Conservation (phyloP, 2,329 filamentous ascomycete genomes). For the Cladophialophora psammophila region DNA sequence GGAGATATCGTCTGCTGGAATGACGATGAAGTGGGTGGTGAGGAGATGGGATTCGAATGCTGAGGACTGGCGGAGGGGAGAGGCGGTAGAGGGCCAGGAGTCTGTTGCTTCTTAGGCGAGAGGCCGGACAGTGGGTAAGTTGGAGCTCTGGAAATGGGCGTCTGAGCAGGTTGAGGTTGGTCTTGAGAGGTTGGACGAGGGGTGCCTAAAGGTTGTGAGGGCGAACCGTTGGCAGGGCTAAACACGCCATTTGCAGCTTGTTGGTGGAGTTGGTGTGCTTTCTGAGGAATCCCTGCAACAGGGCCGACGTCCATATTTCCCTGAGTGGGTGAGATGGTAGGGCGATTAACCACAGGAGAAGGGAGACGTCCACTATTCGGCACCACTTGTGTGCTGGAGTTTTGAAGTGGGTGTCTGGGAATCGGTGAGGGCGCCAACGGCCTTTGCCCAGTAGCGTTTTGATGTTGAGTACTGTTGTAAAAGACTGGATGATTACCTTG, state of each 20-base stretch:
- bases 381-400: conserved; percentile 43
- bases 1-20: not conserved
- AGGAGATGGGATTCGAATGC: conserved; percentile 31
- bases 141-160: conserved; percentile 24
- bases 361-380: conserved; percentile 39
- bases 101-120: conserved; percentile 54
- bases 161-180: conserved; percentile 22
- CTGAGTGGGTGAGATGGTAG: conserved; percentile 58
- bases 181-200: conserved; percentile 20
- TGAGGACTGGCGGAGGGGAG: conserved; percentile 42
- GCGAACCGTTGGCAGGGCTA: conserved; percentile 45
- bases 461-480: conserved; percentile 33
- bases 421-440: conserved; percentile 43
- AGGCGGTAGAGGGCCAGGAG: conserved; percentile 44
- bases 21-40: conserved; percentile 6
- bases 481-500: conserved; percentile 35
- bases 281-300: conserved; percentile 54
- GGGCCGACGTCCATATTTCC: conserved; percentile 57
- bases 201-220: conserved; percentile 45
- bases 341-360: conserved; percentile 55
- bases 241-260: conserved; percentile 30
- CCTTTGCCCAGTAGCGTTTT: conserved; percentile 43
- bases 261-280: conserved; percentile 32
- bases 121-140: conserved; percentile 53
- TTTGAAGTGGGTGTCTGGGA: conserved; percentile 53